Evolutionary conservation across 208 protist species (phyloP).

Genomic region (Porcisia deanei): DNA sequence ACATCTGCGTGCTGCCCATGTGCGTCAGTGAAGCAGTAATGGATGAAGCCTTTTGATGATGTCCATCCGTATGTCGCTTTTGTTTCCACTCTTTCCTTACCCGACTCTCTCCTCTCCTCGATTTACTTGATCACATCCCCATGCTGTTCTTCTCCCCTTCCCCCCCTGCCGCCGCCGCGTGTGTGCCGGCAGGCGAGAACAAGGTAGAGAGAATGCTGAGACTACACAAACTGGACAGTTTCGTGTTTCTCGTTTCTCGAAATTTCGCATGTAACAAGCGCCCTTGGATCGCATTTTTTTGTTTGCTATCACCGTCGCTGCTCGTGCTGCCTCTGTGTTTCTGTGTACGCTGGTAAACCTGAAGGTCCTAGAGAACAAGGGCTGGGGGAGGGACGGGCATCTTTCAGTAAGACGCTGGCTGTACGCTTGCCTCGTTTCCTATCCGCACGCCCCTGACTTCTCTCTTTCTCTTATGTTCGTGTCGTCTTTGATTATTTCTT

Average conservation of each 20-base stretch:
- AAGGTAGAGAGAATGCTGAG: neutral
- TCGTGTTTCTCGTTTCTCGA: neutral
- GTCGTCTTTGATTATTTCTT: neutral
- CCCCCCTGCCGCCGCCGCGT: neutral
- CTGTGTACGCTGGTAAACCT: neutral
- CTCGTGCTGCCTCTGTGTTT: neutral
- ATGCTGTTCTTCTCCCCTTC: neutral
- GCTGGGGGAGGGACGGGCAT: neutral
- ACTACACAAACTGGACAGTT: neutral
- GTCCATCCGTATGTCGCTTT: too few relatives aligned
- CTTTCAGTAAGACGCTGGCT: neutral
- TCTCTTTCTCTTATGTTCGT: neutral
- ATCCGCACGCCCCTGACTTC: neutral
- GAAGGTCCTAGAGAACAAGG: neutral
- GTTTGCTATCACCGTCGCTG: neutral
- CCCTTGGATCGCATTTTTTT: too few relatives aligned
- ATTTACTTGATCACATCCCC: neutral
- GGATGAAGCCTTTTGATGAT: neutral
- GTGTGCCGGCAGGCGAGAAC: neutral
- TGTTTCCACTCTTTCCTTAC: neutral
- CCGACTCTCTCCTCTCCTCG: neutral
- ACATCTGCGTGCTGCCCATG: neutral
- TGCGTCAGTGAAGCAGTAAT: neutral
- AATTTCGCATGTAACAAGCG: too few relatives aligned
- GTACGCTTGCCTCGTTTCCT: neutral